Percentiles rank a stretch among this genome's conserved stretches.
Evolutionary conservation across 345 rosid species (phyloP).

Genomic region (Acer saccharum): DNA sequence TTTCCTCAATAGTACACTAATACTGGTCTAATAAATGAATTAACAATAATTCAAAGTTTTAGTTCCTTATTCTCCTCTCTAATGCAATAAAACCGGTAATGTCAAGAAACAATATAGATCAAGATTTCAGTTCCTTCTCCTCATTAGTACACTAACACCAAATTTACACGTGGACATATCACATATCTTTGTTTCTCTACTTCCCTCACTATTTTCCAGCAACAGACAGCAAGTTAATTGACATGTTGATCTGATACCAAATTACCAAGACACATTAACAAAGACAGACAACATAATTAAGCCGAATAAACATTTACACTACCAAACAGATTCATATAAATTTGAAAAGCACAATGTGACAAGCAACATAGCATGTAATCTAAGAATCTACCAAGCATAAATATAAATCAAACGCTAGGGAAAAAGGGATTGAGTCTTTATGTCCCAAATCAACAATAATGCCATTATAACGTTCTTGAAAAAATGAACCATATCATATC

Average conservation of each 20-base stretch:
- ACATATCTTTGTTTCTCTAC: not conserved
- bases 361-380: not conserved
- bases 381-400: not conserved
- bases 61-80: not conserved
- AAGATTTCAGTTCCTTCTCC: constrained; percentile 1
- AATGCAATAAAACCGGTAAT: too few relatives aligned
- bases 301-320: not conserved
- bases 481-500: not conserved
- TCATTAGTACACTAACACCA: not conserved
- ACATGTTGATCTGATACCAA: not conserved
- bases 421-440: too few relatives aligned
- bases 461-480: not conserved
- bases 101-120: not conserved
- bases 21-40: not conserved
- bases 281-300: not conserved
- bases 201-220: not conserved
- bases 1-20: not conserved
- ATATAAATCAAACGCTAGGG: not conserved
- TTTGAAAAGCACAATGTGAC: not conserved
- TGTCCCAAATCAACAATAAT: not conserved
- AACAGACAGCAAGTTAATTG: not conserved
- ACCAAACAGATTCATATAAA: not conserved
- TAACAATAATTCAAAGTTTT: not conserved
- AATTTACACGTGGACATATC: not conserved
- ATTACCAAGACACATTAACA: not conserved